A percentile compares a stretch with the other conserved stretches of the same genome.
phyloP scores from a whole-genome alignment of 1,139 yeast species.

The Hemisphaericaspora xylanilytica region DNA sequence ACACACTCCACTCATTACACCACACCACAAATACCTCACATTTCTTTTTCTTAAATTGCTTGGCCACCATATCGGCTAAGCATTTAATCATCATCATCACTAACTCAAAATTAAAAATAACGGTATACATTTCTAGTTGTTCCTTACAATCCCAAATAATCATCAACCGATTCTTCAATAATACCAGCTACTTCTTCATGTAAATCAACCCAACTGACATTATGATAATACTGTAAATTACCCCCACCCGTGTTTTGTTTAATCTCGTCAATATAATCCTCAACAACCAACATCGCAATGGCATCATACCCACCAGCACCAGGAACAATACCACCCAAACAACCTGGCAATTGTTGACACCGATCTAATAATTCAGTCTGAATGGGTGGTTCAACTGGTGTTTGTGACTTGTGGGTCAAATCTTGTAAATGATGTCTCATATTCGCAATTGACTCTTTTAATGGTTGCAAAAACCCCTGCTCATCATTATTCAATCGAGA shows the following conservation, averaged over 20 bases:
- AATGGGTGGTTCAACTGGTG: slow-evolving; percentile 79
- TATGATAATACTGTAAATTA: slow-evolving; percentile 25
- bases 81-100: too few relatives aligned
- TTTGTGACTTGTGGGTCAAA: slow-evolving; percentile 67
- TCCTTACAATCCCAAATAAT: slow-evolving; percentile 20
- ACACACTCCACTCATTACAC: too few relatives aligned
- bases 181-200: slow-evolving; percentile 60
- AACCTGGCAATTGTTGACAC: slow-evolving; percentile 62
- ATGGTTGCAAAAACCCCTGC: slow-evolving; percentile 1
- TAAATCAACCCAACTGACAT: slow-evolving; percentile 64
- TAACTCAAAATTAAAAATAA: too few relatives aligned
- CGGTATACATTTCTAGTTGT: too few relatives aligned
- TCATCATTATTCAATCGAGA: slow-evolving; percentile 6
- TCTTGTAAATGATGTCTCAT: slow-evolving; percentile 57
- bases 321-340: slow-evolving; percentile 91
- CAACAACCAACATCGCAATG: slow-evolving; percentile 64
- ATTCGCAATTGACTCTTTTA: slow-evolving; percentile 30
- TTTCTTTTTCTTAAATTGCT: too few relatives aligned
- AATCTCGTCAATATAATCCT: slow-evolving; percentile 41
- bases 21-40: too few relatives aligned
- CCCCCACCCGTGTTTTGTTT: slow-evolving; percentile 27
- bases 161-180: slow-evolving; percentile 28
- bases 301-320: slow-evolving; percentile 99
- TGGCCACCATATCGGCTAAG: too few relatives aligned
- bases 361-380: slow-evolving; percentile 73